These are phyloP conservation scores for Musa schizocarpa DNA, from an alignment of 176 grass and related monocot genomes.

Conservation along the genomic window DNA sequence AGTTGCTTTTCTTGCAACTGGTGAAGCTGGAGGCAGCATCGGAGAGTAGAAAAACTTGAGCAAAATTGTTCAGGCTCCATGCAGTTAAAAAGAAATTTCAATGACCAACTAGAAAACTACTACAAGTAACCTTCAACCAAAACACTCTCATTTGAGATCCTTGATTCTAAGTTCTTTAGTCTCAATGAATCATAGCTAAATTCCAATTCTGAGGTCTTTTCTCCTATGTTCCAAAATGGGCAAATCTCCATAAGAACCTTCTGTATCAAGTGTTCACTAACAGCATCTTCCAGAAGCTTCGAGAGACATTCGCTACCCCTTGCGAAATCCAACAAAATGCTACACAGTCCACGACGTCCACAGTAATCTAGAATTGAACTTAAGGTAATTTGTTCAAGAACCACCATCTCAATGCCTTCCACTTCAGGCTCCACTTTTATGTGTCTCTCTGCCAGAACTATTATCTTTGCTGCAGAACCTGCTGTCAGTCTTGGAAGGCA, in stretches of 20 bases:
- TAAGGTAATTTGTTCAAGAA: constrained; percentile 42
- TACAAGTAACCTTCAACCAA: constrained; percentile 69
- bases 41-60: no score
- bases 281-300: constrained; percentile 38
- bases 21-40: no score
- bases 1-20: no score
- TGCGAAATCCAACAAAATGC: constrained; percentile 63
- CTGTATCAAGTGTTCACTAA: constrained; percentile 53
- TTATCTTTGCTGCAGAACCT: constrained; percentile 29
- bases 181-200: constrained; percentile 40
- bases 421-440: constrained; percentile 36
- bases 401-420: constrained; percentile 30
- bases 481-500: constrained; percentile 34
- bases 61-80: no score
- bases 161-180: constrained; percentile 45
- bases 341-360: constrained; percentile 40
- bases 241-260: constrained; percentile 67
- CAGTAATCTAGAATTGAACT: constrained; percentile 44
- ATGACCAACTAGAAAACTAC: neutral
- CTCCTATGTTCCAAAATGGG: constrained; percentile 40
- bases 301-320: constrained; percentile 26
- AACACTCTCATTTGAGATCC: constrained; percentile 29
- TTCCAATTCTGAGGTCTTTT: constrained; percentile 21
- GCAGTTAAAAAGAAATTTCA: no score
- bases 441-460: constrained; percentile 45